Conservation (phyloP, 2,329 filamentous ascomycete genomes). For the Alternaria burnsii region DNA sequence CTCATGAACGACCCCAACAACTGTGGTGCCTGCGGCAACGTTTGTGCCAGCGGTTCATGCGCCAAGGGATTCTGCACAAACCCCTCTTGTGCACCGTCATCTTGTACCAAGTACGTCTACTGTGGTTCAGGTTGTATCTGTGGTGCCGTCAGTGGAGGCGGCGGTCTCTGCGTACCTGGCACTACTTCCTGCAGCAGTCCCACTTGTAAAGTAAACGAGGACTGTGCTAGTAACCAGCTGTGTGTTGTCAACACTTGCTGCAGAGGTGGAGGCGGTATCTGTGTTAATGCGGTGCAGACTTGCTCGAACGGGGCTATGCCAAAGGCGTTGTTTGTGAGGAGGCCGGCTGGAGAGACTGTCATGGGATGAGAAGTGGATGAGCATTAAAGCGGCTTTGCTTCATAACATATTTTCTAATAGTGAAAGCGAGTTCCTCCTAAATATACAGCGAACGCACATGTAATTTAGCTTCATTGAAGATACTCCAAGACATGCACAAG, state of each 20-base stretch:
- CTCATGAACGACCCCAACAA: slow-evolving; percentile 1
- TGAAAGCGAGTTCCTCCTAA: too few species aligned
- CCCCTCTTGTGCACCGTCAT: background rate
- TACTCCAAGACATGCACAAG: too few species aligned
- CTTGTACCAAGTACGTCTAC: background rate
- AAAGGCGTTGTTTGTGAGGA: slow-evolving; percentile 1
- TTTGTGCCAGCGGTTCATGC: background rate
- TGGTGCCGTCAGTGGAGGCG: background rate
- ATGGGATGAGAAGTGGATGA: background rate
- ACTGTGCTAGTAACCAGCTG: background rate
- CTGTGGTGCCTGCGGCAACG: slow-evolving; percentile 5
- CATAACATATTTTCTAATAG: background rate
- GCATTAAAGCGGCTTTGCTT: background rate
- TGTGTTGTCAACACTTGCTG: slow-evolving; percentile 5
- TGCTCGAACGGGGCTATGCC: background rate
- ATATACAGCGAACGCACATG: too few species aligned
- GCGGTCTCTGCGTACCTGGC: background rate
- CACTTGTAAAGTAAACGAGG: background rate
- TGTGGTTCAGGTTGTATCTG: background rate
- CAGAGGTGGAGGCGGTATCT: background rate
- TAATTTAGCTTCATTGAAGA: too few species aligned
- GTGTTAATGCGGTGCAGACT: background rate
- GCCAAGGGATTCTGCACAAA: background rate
- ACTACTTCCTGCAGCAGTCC: background rate
- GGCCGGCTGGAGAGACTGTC: background rate